Evolutionary conservation across 805 yeast genomes (phyloP).

Genomic region (Teunomyces barrocoloradensis): DNA sequence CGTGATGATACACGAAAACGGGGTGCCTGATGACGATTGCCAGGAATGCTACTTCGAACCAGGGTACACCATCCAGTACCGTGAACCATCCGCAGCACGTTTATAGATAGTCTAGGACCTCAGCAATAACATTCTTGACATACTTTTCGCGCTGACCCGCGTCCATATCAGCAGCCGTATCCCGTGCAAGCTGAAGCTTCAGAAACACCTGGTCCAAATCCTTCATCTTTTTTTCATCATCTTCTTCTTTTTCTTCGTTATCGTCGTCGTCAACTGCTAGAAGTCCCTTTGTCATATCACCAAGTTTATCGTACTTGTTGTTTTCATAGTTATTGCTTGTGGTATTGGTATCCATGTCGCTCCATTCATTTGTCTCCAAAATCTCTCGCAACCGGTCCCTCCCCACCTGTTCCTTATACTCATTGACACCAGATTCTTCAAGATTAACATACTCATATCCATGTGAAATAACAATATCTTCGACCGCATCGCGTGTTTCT

Average conservation of each 20-base stretch:
- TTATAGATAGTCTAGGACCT: slow-evolving; percentile 38
- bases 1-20: slow-evolving; percentile 85
- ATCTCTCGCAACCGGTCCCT: slow-evolving; percentile 43
- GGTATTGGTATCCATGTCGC: slow-evolving; percentile 14
- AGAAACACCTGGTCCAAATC: slow-evolving; percentile 31
- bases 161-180: slow-evolving; percentile 20
- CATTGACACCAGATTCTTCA: slow-evolving; percentile 33
- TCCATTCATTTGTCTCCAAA: slow-evolving; percentile 51
- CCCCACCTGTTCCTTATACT: slow-evolving; percentile 44
- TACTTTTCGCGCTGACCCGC: slow-evolving; percentile 28
- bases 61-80: slow-evolving; percentile 41
- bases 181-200: slow-evolving; percentile 36
- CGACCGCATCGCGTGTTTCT: slow-evolving; percentile 24
- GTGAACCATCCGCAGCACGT: slow-evolving; percentile 5
- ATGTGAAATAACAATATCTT: slow-evolving; percentile 33
- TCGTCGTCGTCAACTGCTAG: slow-evolving; percentile 13
- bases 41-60: slow-evolving; percentile 74
- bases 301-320: slow-evolving; percentile 18
- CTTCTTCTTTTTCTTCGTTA: not conserved
- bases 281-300: slow-evolving; percentile 27
- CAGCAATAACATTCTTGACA: slow-evolving; percentile 36
- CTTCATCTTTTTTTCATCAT: slow-evolving; percentile 6
- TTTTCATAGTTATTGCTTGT: slow-evolving; percentile 16
- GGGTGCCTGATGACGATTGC: slow-evolving; percentile 74
- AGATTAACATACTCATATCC: slow-evolving; percentile 46